A percentile compares a stretch with the other conserved stretches of the same genome.
Evolutionary conservation across 768 basidiomycete species (phyloP).

Genomic region (Lactarius vividus): DNA sequence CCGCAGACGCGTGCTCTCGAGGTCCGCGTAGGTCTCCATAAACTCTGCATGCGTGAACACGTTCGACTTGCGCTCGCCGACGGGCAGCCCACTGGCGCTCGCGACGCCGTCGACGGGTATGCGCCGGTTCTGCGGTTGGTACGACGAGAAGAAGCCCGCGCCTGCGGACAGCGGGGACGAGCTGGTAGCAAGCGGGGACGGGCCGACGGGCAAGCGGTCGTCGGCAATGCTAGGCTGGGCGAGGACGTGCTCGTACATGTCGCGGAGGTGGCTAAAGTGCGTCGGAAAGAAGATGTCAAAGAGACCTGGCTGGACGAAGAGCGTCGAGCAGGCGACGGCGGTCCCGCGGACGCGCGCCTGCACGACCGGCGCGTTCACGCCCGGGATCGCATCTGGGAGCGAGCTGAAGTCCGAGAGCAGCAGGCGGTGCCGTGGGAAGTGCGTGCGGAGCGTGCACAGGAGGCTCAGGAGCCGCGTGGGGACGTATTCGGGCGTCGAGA

Average conservation of each 20-base stretch:
- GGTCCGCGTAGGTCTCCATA: conserved; percentile 77
- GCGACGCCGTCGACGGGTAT: conserved; percentile 65
- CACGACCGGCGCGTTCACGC: conserved; percentile 82
- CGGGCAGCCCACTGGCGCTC: conserved; percentile 72
- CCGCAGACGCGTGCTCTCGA: conserved; percentile 62
- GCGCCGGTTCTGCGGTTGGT: conserved; percentile 54
- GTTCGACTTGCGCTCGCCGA: conserved; percentile 76
- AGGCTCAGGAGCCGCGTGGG: conserved; percentile 89
- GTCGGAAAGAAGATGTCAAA: conserved; percentile 99
- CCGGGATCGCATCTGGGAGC: conserved; percentile 81
- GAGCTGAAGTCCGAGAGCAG: conserved; percentile 91
- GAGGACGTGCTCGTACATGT: conserved; percentile 87
- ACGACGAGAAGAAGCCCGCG: conserved; percentile 70
- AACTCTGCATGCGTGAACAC: conserved; percentile 91
- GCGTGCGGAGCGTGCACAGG: conserved; percentile 71
- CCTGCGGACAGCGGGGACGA: conserved; percentile 53
- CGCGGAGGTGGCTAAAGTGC: conserved; percentile 74
- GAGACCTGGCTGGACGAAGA: conserved; percentile 91
- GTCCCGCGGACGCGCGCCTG: conserved; percentile 86
- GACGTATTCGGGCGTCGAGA: conserved; percentile 84
- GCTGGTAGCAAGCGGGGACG: conserved; percentile 52
- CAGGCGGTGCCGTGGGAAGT: conserved; percentile 92
- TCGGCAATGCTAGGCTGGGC: conserved; percentile 45
- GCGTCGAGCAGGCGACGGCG: conserved; percentile 85
- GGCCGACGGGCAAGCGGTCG: conserved; percentile 31